phyloP scores from a whole-genome alignment of 306 rosid genomes.

The Arachis hypogaea region DNA sequence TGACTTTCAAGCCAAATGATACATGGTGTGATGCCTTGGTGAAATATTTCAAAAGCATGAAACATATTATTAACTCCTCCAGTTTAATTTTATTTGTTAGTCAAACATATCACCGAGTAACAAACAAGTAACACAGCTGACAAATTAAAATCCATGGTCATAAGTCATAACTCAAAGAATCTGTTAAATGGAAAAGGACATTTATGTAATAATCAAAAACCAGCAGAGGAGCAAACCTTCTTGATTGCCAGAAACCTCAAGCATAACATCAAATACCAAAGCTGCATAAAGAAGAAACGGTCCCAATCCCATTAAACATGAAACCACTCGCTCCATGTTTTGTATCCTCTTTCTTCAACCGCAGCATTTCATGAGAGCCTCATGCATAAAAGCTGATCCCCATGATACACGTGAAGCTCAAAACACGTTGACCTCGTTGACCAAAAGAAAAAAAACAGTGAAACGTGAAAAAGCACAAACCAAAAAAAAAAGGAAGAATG shows the following conservation, averaged over 20 bases:
- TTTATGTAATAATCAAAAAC: neutral
- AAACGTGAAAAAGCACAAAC: constrained; percentile 6
- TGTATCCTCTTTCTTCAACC: constrained; percentile 9
- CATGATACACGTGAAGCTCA: constrained; percentile 24
- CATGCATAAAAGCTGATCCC: neutral
- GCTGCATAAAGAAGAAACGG: constrained; percentile 19
- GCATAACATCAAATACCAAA: constrained; percentile 22
- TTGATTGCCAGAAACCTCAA: constrained; percentile 36
- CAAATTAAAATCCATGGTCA: neutral
- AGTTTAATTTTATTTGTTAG: neutral
- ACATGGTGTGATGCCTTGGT: neutral
- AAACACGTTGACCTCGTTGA: constrained; percentile 33
- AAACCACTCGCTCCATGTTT: constrained; percentile 36
- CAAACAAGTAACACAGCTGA: neutral
- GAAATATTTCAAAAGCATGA: constrained; percentile 1
- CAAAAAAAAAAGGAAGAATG: neutral
- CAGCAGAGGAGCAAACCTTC: constrained; percentile 33
- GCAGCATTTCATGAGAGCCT: constrained; percentile 1
- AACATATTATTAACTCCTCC: neutral
- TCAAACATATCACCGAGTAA: constrained; percentile 1
- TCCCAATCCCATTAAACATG: constrained; percentile 12
- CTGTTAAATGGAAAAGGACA: neutral
- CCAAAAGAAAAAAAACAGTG: constrained; percentile 16
- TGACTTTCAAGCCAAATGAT: neutral
- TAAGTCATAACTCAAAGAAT: neutral